phyloP scores from a whole-genome alignment of 371 early-diverging fungal species.

The Mortierella sp. region DNA sequence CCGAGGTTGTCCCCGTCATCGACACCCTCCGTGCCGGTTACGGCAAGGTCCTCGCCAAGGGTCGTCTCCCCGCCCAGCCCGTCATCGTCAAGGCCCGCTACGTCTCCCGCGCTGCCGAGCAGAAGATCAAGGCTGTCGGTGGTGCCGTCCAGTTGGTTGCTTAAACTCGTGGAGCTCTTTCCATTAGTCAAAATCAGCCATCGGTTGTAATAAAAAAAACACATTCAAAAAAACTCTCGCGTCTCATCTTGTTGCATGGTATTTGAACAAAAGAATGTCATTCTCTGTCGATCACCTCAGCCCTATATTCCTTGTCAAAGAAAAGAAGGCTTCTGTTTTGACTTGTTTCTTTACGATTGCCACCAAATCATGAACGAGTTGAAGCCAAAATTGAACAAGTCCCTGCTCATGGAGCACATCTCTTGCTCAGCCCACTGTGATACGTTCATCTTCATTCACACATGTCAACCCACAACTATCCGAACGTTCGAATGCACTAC shows the following conservation, averaged over 20 bases:
- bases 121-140: constrained; percentile 99
- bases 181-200: not conserved
- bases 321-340: too few relatives aligned
- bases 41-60: constrained; percentile 98
- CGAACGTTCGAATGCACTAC: too few relatives aligned
- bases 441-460: not conserved
- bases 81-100: constrained; percentile 98
- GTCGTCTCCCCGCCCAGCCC: constrained; percentile 92
- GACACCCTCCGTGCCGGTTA: constrained; percentile 94
- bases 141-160: constrained; percentile 79
- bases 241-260: not conserved
- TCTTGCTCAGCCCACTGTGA: not conserved
- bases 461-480: too few relatives aligned
- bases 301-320: not conserved
- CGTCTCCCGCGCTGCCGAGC: constrained; percentile 96
- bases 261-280: too few relatives aligned
- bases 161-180: constrained; percentile 30
- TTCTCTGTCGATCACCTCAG: not conserved
- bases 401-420: not conserved
- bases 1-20: constrained; percentile 94
- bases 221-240: constrained; percentile 4
- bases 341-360: not conserved
- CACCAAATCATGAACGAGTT: not conserved
- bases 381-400: not conserved
- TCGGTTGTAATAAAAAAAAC: constrained; percentile 25